These are phyloP conservation scores for Plasmopara muralis DNA, from an alignment of 352 stramenopile genomes.

Conservation along the genomic window DNA sequence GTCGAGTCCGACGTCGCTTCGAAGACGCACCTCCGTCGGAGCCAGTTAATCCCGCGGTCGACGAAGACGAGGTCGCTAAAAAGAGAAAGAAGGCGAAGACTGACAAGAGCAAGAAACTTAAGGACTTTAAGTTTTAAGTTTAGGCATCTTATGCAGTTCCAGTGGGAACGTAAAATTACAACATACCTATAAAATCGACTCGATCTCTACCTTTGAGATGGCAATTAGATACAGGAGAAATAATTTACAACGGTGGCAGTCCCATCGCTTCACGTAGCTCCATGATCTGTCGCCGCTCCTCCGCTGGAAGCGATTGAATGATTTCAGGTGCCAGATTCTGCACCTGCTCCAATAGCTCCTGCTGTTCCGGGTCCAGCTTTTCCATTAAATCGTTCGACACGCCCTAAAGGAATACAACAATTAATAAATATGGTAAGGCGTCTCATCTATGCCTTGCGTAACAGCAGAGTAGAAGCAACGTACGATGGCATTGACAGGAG, in stretches of 20 bases:
- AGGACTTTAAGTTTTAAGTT: slow-evolving; percentile 81
- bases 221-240: slow-evolving; percentile 19
- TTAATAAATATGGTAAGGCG: not conserved
- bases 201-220: not conserved
- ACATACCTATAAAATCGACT: slow-evolving; percentile 1
- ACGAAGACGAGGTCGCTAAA: slow-evolving; percentile 47
- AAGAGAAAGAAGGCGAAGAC: slow-evolving; percentile 75
- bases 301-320: slow-evolving; percentile 65
- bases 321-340: slow-evolving; percentile 75
- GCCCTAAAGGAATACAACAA: slow-evolving; percentile 19
- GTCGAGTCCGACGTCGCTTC: slow-evolving; percentile 61
- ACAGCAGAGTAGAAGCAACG: not conserved
- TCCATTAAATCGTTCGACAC: slow-evolving; percentile 61
- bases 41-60: slow-evolving; percentile 27
- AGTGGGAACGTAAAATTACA: slow-evolving; percentile 17
- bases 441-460: not conserved
- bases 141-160: slow-evolving; percentile 16
- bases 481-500: slow-evolving; percentile 47
- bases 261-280: slow-evolving; percentile 75
- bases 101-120: slow-evolving; percentile 78
- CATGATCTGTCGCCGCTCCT: slow-evolving; percentile 78
- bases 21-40: slow-evolving; percentile 43
- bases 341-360: slow-evolving; percentile 72
- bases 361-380: slow-evolving; percentile 69
- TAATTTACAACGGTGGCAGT: slow-evolving; percentile 43